Base-by-base conservation (phyloP, 208 protist species). In the Acanthamoeba royreba region DNA sequence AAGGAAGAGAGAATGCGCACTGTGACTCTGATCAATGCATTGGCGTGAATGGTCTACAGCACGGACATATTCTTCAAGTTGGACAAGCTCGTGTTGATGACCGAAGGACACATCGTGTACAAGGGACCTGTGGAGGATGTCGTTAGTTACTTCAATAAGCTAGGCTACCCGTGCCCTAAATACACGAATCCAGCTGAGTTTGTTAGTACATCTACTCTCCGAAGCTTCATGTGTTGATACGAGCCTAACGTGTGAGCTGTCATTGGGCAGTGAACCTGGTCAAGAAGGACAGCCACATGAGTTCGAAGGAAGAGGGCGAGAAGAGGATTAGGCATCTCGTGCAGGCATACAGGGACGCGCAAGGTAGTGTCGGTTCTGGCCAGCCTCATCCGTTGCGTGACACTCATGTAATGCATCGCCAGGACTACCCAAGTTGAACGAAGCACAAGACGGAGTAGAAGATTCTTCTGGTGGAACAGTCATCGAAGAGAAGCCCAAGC, bases 101-200 rank as follows among this genome's bases (percentile, higher is more conserved):
- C 22, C 19, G 53, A 74, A 22, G 85, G 85, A 7, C 33, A 91
- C 19, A 52, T 91, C 53, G 43, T 91, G 11, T 91, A 91, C 58
- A 4, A 35, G 28, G n/a, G 79, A 40, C 79, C 79, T n/a, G 22
- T 53, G 4, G 28, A 22, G 5, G 47, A 94, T 0, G 53, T 90
- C 13, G 79, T 92, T 9, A 11, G 31, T 38, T 90, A 94, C 85
- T 90, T 94, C 33, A 38, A 22, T 28, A 49, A 79, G 25, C 15
- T 74, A 4, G 93, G 93, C 3, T 92, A 92, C 28, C 43, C 58
- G 25, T 95, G 94, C 61, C 94, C 94, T 3, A 7, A 87, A 28
- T 91, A 86, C 61, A 52, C 47, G 25, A 95, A 95, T 46, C 89
- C 91, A 0, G 94, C 94, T n/a, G 94, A 95, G 40, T 86, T 86